Percentiles rank a stretch among this genome's conserved stretches.
Evolutionary conservation across 208 protist species (phyloP).

Genomic region (Lotmaria passim): DNA sequence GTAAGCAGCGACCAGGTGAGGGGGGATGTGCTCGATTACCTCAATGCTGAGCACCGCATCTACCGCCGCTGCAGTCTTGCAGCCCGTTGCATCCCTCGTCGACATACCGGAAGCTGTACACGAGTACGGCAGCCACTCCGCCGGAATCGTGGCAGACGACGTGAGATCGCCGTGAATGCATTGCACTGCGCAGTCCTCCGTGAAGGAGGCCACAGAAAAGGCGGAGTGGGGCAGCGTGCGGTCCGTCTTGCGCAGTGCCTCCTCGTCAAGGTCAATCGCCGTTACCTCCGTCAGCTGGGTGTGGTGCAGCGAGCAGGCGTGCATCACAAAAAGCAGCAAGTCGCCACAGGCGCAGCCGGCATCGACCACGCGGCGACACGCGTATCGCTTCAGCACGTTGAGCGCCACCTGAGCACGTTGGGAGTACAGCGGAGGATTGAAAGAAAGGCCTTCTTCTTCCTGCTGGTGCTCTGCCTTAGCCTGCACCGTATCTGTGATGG

Average conservation of each 20-base stretch:
- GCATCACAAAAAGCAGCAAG: constrained; percentile 40
- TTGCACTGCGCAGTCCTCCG: constrained; percentile 32
- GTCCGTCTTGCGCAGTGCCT: constrained; percentile 21
- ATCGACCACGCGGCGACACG: constrained; percentile 48
- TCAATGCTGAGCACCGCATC: constrained; percentile 69
- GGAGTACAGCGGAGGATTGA: constrained; percentile 52
- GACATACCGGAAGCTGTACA: not conserved
- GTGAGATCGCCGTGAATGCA: constrained; percentile 60
- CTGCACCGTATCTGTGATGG: not conserved
- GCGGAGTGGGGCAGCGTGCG: constrained; percentile 7
- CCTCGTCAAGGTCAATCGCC: constrained; percentile 43
- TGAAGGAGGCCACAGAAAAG: constrained; percentile 21
- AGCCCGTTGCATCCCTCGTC: not conserved
- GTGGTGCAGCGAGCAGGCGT: constrained; percentile 12
- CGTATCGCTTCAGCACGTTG: constrained; percentile 23
- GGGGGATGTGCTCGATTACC: constrained; percentile 59
- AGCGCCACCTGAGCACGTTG: constrained; percentile 46
- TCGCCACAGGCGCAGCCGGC: constrained; percentile 53
- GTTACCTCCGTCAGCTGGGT: constrained; percentile 33
- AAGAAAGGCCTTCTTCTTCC: constrained; percentile 24
- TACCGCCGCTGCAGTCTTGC: not conserved
- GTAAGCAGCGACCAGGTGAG: constrained; percentile 46
- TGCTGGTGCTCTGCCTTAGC: not conserved
- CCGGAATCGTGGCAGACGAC: constrained; percentile 14
- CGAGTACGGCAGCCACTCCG: constrained; percentile 13